Percentiles rank a stretch among this genome's conserved stretches.
These are phyloP conservation scores for Dryas drummondii DNA, from an alignment of 306 rosid genomes.

Conservation along the genomic window DNA sequence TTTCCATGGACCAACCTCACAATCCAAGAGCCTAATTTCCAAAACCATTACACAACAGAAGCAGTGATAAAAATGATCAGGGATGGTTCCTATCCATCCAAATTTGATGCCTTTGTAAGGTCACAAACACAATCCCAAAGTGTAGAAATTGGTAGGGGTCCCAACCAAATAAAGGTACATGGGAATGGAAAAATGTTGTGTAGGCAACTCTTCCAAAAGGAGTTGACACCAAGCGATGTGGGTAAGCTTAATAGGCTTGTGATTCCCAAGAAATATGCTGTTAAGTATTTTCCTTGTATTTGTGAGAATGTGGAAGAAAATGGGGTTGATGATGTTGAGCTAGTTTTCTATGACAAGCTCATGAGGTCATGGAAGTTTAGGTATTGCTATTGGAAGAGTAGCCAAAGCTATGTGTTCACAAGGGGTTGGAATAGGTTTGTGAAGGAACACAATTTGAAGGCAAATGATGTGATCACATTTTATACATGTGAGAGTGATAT, in stretches of 20 bases:
- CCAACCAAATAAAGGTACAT: conserved; percentile 23
- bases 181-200: conserved; percentile 33
- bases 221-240: conserved; percentile 85
- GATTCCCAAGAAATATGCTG: conserved; percentile 73
- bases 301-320: conserved; percentile 28
- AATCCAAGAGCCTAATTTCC: conserved; percentile 60
- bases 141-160: conserved; percentile 9
- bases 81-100: conserved; percentile 65
- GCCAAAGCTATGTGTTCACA: conserved; percentile 54
- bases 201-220: conserved; percentile 70
- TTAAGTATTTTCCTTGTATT: conserved; percentile 58
- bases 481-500: conserved; percentile 34
- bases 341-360: conserved; percentile 40
- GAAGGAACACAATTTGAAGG: conserved; percentile 46
- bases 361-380: conserved; percentile 49
- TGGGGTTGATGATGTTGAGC: conserved; percentile 36
- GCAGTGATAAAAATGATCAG: conserved; percentile 66
- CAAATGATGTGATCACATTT: conserved; percentile 46
- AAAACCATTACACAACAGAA: conserved; percentile 48
- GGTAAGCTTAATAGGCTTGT: conserved; percentile 84
- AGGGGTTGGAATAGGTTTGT: conserved; percentile 61
- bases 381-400: conserved; percentile 53
- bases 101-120: conserved; percentile 48
- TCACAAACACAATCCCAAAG: conserved; percentile 17
- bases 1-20: conserved; percentile 64